Conservation (phyloP, 2,329 filamentous ascomycete species). For the Rachicladosporium sp. region DNA sequence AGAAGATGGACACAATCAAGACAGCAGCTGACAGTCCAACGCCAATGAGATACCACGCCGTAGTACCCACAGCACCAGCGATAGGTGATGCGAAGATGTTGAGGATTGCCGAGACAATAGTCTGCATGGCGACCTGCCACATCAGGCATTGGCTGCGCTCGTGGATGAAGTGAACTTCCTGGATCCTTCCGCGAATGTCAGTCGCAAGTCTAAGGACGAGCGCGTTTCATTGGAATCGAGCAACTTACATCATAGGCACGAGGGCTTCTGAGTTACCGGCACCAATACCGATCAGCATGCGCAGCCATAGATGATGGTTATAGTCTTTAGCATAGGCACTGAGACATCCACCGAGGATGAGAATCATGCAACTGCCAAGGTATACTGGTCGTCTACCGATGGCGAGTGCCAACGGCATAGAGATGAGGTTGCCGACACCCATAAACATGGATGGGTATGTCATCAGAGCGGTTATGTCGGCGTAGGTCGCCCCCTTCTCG, state of each 20-base stretch:
- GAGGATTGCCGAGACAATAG: constrained; percentile 1
- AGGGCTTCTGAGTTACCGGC: constrained; percentile 13
- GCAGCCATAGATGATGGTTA: constrained; percentile 14
- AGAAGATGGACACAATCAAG: constrained; percentile 23
- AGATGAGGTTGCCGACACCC: constrained; percentile 26
- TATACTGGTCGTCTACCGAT: constrained; percentile 23
- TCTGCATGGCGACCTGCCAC: constrained; percentile 3
- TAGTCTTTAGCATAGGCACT: constrained; percentile 10
- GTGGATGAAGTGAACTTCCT: constrained; percentile 11
- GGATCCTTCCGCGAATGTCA: not conserved
- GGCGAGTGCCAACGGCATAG: constrained; percentile 21
- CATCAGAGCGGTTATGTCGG: constrained; percentile 29
- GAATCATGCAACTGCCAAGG: constrained; percentile 15
- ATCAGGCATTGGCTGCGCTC: constrained; percentile 10
- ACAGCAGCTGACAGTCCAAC: constrained; percentile 12
- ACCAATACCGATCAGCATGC: constrained; percentile 17
- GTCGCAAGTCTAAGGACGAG: too few species aligned
- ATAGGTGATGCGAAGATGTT: constrained; percentile 5
- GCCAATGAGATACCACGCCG: constrained; percentile 5
- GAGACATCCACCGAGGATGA: constrained; percentile 15
- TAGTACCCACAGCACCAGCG: constrained; percentile 2
- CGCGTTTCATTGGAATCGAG: too few species aligned
- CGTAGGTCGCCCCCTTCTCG: constrained; percentile 24
- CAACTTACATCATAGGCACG: constrained; percentile 8
- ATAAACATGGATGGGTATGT: constrained; percentile 23